These are phyloP conservation scores for Pisolithus albus DNA, from an alignment of 768 basidiomycete species.

Conservation along the genomic window DNA sequence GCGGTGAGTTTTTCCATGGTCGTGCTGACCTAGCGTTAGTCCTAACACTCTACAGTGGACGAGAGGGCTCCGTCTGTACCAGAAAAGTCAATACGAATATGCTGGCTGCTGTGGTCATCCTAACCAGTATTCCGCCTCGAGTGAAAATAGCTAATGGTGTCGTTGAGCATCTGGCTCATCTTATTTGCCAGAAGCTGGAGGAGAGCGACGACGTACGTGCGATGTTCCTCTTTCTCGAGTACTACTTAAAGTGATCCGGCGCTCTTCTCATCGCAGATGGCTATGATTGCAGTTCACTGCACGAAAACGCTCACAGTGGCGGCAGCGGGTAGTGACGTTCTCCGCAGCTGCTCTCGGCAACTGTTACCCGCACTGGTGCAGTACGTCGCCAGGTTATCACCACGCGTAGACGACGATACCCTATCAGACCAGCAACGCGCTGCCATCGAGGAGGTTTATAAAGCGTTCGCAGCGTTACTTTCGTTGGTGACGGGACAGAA, in stretches of 20 bases:
- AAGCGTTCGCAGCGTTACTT: slow-evolving; percentile 65
- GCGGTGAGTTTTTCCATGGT: slow-evolving; percentile 85
- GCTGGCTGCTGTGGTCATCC: slow-evolving; percentile 73
- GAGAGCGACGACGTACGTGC: slow-evolving; percentile 58
- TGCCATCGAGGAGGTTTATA: slow-evolving; percentile 75
- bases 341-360: slow-evolving; percentile 65
- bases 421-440: slow-evolving; percentile 50
- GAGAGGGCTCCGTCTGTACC: slow-evolving; percentile 65
- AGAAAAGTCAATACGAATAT: slow-evolving; percentile 90
- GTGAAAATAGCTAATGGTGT: slow-evolving; percentile 65
- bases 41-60: slow-evolving; percentile 47
- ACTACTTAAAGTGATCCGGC: background rate
- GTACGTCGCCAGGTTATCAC: slow-evolving; percentile 65
- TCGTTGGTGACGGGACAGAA: slow-evolving; percentile 48
- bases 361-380: slow-evolving; percentile 80
- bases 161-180: slow-evolving; percentile 78
- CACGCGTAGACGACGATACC: slow-evolving; percentile 49
- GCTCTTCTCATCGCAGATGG: slow-evolving; percentile 40
- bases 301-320: slow-evolving; percentile 76
- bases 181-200: slow-evolving; percentile 74
- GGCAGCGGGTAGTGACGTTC: slow-evolving; percentile 57
- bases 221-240: background rate
- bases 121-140: slow-evolving; percentile 68
- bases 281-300: slow-evolving; percentile 85
- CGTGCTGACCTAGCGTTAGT: slow-evolving; percentile 3